Conservation (phyloP, 1,139 yeast species). For the Geotrichum histeridarum region DNA sequence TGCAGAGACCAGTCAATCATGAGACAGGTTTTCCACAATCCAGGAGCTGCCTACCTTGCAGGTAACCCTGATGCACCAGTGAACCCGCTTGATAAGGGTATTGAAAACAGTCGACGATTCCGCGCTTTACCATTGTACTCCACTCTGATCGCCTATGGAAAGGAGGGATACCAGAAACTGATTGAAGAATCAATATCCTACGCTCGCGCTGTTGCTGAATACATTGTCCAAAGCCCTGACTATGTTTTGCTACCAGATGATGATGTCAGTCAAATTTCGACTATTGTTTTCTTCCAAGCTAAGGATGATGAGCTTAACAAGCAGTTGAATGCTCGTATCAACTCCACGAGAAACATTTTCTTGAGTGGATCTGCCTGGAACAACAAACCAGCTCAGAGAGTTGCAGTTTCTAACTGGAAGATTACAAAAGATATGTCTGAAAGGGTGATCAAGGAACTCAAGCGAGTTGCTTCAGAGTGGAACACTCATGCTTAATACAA, state of each 20-base stretch:
- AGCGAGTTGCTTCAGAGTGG: constrained; percentile 12
- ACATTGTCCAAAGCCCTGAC: constrained; percentile 20
- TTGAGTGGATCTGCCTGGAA: constrained; percentile 28
- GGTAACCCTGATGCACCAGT: constrained; percentile 8
- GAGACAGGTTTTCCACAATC: constrained; percentile 26
- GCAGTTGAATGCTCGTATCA: constrained; percentile 22
- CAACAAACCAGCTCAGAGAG: constrained; percentile 25
- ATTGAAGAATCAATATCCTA: constrained; percentile 24
- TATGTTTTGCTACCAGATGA: constrained; percentile 24
- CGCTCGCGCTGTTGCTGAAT: constrained; percentile 24
- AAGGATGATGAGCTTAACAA: constrained; percentile 18
- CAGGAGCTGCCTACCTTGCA: constrained; percentile 30
- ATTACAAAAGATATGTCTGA: constrained; percentile 21
- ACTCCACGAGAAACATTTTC: constrained; percentile 23
- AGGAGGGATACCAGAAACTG: constrained; percentile 24
- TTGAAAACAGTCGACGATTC: constrained; percentile 31
- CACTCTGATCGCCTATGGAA: constrained; percentile 29
- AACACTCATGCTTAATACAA: background rate
- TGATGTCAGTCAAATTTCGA: constrained; percentile 20
- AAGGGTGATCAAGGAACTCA: constrained; percentile 19
- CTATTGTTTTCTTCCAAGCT: constrained; percentile 28
- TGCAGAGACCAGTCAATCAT: constrained; percentile 21
- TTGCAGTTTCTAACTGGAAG: constrained; percentile 32
- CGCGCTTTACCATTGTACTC: constrained; percentile 29
- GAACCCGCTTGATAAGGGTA: constrained; percentile 27